Conservation (phyloP, 2,329 filamentous ascomycete genomes). For the Penicillium psychrosexuale region DNA sequence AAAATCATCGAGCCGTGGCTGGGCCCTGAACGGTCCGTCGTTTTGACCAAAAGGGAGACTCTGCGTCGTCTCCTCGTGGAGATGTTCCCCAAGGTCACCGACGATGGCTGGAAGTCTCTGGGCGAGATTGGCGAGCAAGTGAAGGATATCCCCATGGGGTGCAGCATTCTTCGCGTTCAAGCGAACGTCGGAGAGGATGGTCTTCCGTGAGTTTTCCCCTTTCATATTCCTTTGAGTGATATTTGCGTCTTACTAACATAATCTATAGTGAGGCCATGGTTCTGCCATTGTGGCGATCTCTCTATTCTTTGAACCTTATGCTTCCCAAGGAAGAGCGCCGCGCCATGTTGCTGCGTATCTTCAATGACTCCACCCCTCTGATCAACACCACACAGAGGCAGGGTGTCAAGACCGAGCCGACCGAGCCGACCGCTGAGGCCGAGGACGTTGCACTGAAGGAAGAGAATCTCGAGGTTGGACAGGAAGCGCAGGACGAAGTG, state of each 20-base stretch:
- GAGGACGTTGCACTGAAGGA: slow-evolving; percentile 39
- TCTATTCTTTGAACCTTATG: slow-evolving; percentile 93
- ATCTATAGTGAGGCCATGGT: slow-evolving; percentile 68
- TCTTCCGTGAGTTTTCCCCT: slow-evolving; percentile 44
- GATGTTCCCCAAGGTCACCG: slow-evolving; percentile 90
- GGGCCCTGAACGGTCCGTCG: slow-evolving; percentile 70
- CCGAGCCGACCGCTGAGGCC: slow-evolving; percentile 17
- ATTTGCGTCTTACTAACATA: slow-evolving; percentile 17
- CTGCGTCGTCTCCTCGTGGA: slow-evolving; percentile 80
- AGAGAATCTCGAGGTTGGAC: slow-evolving; percentile 39
- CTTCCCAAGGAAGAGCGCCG: slow-evolving; percentile 93
- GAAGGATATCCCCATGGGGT: slow-evolving; percentile 78
- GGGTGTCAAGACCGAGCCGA: slow-evolving; percentile 13
- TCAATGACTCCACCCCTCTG: slow-evolving; percentile 81
- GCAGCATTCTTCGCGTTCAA: slow-evolving; percentile 83
- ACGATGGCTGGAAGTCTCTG: slow-evolving; percentile 69
- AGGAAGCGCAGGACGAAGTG: slow-evolving; percentile 42
- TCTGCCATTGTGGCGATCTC: slow-evolving; percentile 88
- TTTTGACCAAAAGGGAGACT: slow-evolving; percentile 72
- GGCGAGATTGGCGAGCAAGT: slow-evolving; percentile 86
- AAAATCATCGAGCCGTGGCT: slow-evolving; percentile 89
- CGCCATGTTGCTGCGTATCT: slow-evolving; percentile 87
- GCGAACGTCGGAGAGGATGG: slow-evolving; percentile 63
- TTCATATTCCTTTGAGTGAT: neutral
- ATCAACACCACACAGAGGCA: slow-evolving; percentile 57